Evolutionary conservation across 1,284 basidiomycete species (phyloP), one percentile per base, ranked within the genome.

Genomic region (Schizophyllum amplum): DNA sequence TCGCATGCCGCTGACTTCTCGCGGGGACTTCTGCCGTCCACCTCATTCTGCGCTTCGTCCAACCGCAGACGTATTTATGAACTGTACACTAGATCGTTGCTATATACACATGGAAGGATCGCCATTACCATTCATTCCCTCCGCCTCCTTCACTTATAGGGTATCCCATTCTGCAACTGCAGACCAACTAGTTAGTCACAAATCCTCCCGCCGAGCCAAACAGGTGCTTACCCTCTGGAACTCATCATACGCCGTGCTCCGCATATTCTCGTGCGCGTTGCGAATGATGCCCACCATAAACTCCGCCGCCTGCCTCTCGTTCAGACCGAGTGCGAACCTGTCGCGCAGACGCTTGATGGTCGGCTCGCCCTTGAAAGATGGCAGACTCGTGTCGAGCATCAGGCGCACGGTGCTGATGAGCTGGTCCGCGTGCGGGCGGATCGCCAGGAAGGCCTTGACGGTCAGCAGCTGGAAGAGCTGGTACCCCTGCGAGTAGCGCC

Each of bases 391-490:
- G 25, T 91, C 94, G 24, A 98, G 81, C 97, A 99, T 99, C 54
- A 99, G 78, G 58, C 87, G 86, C 5, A 93, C 92, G 3, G 92
- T 87, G 65, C 88, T 87, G 61, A 96, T 82, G 27, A 99, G 82
- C 67, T 97, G 91, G 54, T 94, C 87, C 13, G 90, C 88, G 69
- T 94, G 90, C 1, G 94, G 94, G 47, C 97, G 83, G 57, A 95
- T 88, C 1, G 96, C 92, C 23, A 99, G 82, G 81, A 98, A 99
- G 0, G 92, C 94, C 71, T 98, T 98, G 65, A 98, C 84, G 2
- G 93, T 94, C 47, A 99, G 80, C 66, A 94, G 92, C 66, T 92
- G 87, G 79, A 99, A 99, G 56, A 94, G 81, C 57, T 87, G 83
- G 71, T 97, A 99, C 13, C 97, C 97, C 71, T 95, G 90, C 1